Conservation (phyloP, 192 early-diverging fungal genomes). For the Thoreauomyces humboldtii region DNA sequence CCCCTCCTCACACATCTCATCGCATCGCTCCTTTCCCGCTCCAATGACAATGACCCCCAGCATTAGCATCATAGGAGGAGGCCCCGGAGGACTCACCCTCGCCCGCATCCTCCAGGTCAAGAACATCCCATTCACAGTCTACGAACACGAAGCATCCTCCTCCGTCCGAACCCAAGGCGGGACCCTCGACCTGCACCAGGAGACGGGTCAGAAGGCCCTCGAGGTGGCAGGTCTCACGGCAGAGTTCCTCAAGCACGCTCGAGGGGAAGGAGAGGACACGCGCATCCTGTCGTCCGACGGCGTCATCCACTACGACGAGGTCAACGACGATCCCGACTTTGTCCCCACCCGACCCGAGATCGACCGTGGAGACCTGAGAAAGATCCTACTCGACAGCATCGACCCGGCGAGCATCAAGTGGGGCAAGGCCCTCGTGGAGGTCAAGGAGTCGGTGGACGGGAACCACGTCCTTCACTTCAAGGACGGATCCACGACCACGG, state of each 20-base stretch:
- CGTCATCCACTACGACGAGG: conserved; percentile 25
- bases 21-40: background rate
- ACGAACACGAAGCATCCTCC: conserved; percentile 37
- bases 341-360: conserved; percentile 41
- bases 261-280: conserved; percentile 39
- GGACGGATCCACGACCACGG: conserved; percentile 20
- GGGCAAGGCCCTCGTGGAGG: conserved; percentile 9
- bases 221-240: conserved; percentile 32
- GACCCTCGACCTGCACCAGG: conserved; percentile 45
- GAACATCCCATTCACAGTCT: conserved; percentile 35
- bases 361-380: conserved; percentile 43
- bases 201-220: conserved; percentile 43
- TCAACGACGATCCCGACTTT: background rate
- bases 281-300: conserved; percentile 35
- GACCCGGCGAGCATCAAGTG: conserved; percentile 37
- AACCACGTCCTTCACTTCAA: conserved; percentile 21
- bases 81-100: conserved; percentile 49
- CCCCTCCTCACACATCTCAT: background rate
- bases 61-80: conserved; percentile 50
- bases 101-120: conserved; percentile 45
- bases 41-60: background rate
- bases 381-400: conserved; percentile 43
- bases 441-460: background rate
- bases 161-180: conserved; percentile 44
- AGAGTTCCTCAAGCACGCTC: conserved; percentile 26